Base-by-base conservation (phyloP, 1,284 basidiomycete species). In the Rhodotorula sp. region DNA sequence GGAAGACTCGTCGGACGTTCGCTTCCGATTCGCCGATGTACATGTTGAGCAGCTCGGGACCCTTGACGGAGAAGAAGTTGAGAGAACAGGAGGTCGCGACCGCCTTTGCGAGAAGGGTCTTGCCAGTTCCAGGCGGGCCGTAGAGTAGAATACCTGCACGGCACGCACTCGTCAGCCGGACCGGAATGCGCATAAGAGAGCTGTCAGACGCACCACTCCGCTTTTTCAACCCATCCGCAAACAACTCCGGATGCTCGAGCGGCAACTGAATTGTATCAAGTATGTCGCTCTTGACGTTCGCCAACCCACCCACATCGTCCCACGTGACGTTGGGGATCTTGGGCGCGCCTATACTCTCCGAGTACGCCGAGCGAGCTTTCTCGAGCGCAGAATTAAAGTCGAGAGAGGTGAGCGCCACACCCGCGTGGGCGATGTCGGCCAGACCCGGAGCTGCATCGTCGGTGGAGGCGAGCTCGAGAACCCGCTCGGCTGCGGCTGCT, bases 251-350 rank as follows among this genome's bases (percentile, higher is more conserved):
- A 78, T 92, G 88, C 69, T 97, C 91, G 34, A 99, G 83, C 0
- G 96, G 96, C 6, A 99, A 83, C 79, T 99, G 94, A 58, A 99
- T 92, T 24, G 95, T 99, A 77, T 99, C 95, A 74, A 99, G 83
- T 67, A 99, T 98, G 76, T 98, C 95, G 54, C 87, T 81, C 81
- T 98, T 99, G 68, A 98, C 92, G 70, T 85, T 83, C 1, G 87
- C 88, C 26, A 99, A 83, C 11, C 96, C 96, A 52, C 96, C 96
- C 22, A 99, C 90, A 79, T 99, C 96, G 80, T 98, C 93, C 96
- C 96, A 99, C 0, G 91, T 87, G 0, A 99, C 94, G 71, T 87
- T 91, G 1, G 96, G 96, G 62, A 99, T 99, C 77, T 91, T 94
- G 0, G 96, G 96, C 26, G 94, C 93, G 20, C 95, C 95, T 66